phyloP scores from a whole-genome alignment of 768 basidiomycete species.

The Auricularia sp. region DNA sequence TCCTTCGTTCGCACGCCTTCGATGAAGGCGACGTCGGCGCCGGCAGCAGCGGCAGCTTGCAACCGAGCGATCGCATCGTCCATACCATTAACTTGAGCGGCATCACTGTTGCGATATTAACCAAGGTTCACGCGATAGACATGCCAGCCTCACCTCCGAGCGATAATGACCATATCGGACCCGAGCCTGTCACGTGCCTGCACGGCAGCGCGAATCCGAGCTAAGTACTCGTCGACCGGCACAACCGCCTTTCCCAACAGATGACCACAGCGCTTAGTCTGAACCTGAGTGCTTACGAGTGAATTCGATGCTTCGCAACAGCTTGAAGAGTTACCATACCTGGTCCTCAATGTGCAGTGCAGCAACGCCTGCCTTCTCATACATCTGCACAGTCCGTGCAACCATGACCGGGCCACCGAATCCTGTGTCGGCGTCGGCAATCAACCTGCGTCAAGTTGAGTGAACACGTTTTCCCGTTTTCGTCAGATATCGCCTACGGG shows the following conservation, averaged over 20 bases:
- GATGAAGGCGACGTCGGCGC: constrained; percentile 75
- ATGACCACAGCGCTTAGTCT: constrained; percentile 75
- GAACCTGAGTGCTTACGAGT: constrained; percentile 27
- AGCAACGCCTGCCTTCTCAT: constrained; percentile 59
- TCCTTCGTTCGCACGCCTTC: constrained; percentile 67
- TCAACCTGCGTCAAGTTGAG: constrained; percentile 27
- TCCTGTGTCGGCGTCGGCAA: constrained; percentile 77
- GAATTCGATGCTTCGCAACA: not conserved
- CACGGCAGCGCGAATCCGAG: constrained; percentile 68
- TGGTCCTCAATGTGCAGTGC: constrained; percentile 76
- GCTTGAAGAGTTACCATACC: constrained; percentile 2
- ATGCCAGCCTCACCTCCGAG: not conserved
- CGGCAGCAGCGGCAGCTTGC: constrained; percentile 60
- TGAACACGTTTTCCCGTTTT: not conserved
- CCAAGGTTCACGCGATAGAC: constrained; percentile 52
- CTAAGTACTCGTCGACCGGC: constrained; percentile 64
- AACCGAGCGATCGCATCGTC: constrained; percentile 60
- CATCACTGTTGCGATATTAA: constrained; percentile 45
- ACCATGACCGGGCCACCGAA: constrained; percentile 72
- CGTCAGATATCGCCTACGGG: constrained; percentile 22
- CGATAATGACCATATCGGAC: constrained; percentile 51
- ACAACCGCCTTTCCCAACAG: constrained; percentile 76
- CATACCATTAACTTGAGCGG: constrained; percentile 71
- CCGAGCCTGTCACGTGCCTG: constrained; percentile 63
- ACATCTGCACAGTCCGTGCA: constrained; percentile 65